These are phyloP conservation scores for Pseudonitzschia multistriata DNA, from an alignment of 108 stramenopile genomes.

Conservation along the genomic window DNA sequence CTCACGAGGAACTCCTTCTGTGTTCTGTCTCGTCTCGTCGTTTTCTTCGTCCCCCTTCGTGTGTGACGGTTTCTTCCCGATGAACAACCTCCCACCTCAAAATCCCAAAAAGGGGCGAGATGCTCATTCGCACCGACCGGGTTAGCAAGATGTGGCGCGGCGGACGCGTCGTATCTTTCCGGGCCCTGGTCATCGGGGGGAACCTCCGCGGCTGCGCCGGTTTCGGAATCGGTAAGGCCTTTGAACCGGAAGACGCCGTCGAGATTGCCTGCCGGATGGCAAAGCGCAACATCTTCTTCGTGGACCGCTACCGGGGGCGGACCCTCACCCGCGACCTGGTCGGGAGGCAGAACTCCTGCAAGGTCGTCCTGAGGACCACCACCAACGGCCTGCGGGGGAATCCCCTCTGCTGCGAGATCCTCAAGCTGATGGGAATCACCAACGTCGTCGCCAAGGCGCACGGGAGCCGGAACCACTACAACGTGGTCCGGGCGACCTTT, in stretches of 20 bases:
- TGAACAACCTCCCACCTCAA: neutral
- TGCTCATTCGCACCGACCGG: conserved; percentile 79
- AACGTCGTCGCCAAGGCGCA: conserved; percentile 79
- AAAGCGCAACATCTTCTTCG: conserved; percentile 85
- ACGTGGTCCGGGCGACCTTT: conserved; percentile 88
- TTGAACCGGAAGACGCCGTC: conserved; percentile 81
- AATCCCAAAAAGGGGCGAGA: conserved; percentile 56
- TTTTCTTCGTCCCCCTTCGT: neutral
- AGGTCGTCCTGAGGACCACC: conserved; percentile 69
- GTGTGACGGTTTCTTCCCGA: neutral
- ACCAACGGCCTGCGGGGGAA: conserved; percentile 74
- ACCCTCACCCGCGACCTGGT: conserved; percentile 76
- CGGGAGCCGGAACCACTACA: conserved; percentile 83
- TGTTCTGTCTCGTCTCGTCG: too few species aligned
- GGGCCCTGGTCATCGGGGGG: conserved; percentile 90
- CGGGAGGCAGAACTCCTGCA: conserved; percentile 90
- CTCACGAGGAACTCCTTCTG: too few species aligned
- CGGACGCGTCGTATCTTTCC: conserved; percentile 86
- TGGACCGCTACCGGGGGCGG: conserved; percentile 78
- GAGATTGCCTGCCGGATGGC: conserved; percentile 71
- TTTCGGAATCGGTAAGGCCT: conserved; percentile 92
- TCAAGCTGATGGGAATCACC: conserved; percentile 82
- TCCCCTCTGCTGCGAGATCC: conserved; percentile 67
- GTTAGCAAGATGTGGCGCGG: conserved; percentile 90
- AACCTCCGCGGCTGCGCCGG: conserved; percentile 95